A percentile compares a stretch with the other conserved stretches of the same genome.
Conservation (phyloP, 2,329 filamentous ascomycete species). For the Phialophora verrucosa region DNA sequence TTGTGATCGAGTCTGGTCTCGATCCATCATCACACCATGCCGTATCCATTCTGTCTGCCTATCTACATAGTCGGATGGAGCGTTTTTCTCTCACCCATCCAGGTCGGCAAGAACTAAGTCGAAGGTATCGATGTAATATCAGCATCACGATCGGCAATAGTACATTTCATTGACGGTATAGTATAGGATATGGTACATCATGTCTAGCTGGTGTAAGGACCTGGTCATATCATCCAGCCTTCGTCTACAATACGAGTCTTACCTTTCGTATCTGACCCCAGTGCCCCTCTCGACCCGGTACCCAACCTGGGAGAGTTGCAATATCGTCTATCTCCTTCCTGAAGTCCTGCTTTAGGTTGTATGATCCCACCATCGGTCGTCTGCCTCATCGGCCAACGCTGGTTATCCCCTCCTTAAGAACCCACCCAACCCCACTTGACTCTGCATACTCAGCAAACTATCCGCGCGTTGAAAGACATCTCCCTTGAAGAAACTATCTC, state of each 20-base stretch:
- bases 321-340: neutral
- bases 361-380: neutral
- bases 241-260: neutral
- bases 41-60: too few species aligned
- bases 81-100: too few species aligned
- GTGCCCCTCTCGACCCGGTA: neutral
- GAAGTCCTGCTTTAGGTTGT: neutral
- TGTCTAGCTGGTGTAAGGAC: neutral
- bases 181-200: neutral
- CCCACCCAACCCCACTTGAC: slow-evolving; percentile 28
- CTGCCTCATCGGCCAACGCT: slow-evolving; percentile 2
- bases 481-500: slow-evolving; percentile 56
- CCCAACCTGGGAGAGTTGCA: neutral
- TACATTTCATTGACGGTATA: neutral
- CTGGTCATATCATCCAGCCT: neutral
- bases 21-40: too few species aligned
- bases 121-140: neutral
- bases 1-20: too few species aligned
- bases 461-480: slow-evolving; percentile 58
- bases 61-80: too few species aligned
- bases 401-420: slow-evolving; percentile 29
- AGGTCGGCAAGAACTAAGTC: too few species aligned
- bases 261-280: neutral
- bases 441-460: slow-evolving; percentile 49
- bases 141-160: neutral